Evolutionary conservation across 495 filamentous ascomycete species (phyloP), one percentile per base, ranked within the genome.

Genomic region (Hypoxylon rickii): DNA sequence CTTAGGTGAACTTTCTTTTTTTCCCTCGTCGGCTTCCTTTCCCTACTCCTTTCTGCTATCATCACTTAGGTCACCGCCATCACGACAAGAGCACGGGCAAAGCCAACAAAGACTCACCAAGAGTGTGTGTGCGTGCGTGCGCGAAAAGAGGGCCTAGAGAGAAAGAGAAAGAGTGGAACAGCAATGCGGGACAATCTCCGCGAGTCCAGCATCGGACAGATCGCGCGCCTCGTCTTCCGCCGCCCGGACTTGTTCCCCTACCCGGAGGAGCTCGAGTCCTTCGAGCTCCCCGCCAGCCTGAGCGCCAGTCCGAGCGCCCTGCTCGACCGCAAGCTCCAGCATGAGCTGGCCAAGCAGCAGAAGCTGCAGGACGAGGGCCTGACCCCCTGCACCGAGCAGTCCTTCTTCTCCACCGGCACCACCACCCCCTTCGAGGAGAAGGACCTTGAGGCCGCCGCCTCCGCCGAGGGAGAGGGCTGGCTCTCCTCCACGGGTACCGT

Each of bases 181-280:
- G 4, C 24, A 62, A 58, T 58, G 60, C 51, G 60, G 55, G 60
- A 75, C 51, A 67, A 75, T 40, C 61, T 79, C 50, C 69, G 81
- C 45, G 81, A 84, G 44, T 74, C 81, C 46, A 76, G 79, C 17
- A 61, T 83, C 43, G 81, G 81, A 39, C 81, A 83, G 64, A 39
- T 81, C 29, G 67, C 79, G 32, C 76, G 81, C 15, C 71, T 69
- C 32, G 17, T 79, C 18, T 76, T 76, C 3, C 65, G 70, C 2
- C 79, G 79, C 50, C 75, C 69, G 63, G 52, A 78, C 48, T 70
- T 84, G 20, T 31, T 64, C 33, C 70, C 74, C 58, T 84, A 83
- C 47, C 81, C 81, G 2, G 81, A 84, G 70, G 81, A 84, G 48
- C 65, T 74, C 38, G 62, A 70, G 5, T 76, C 64, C 29, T 84